Evolutionary conservation across 108 stramenopile genomes (phyloP).

Genomic region (Nitzschia sp.): DNA sequence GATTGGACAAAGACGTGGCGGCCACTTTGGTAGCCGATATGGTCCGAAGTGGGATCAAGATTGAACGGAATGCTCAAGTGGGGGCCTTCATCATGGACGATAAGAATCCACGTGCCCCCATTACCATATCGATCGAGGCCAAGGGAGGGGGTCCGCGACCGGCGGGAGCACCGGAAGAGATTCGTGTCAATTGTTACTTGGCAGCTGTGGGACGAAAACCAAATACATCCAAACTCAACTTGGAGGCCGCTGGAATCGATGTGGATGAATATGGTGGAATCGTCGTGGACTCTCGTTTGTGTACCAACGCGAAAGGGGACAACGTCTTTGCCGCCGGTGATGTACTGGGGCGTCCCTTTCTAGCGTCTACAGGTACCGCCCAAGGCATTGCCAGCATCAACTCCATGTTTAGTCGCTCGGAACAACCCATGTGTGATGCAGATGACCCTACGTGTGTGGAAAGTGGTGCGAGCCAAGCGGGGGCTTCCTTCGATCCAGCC

Average conservation of each 20-base stretch:
- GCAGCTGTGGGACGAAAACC: constrained; percentile 81
- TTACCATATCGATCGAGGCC: constrained; percentile 55
- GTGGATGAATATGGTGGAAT: constrained; percentile 75
- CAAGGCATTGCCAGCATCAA: constrained; percentile 68
- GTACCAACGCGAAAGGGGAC: constrained; percentile 43
- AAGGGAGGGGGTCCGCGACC: constrained; percentile 49
- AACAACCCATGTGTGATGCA: constrained; percentile 10
- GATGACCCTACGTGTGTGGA: constrained; percentile 32
- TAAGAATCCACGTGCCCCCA: constrained; percentile 50
- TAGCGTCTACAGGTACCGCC: constrained; percentile 79
- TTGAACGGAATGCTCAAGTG: constrained; percentile 69
- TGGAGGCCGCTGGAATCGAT: constrained; percentile 63
- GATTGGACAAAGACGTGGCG: constrained; percentile 73
- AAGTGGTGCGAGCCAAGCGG: constrained; percentile 29
- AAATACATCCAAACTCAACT: constrained; percentile 71
- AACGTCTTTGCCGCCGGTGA: constrained; percentile 87
- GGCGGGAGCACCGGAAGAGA: constrained; percentile 35
- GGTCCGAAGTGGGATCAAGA: constrained; percentile 64
- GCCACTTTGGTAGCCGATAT: constrained; percentile 48
- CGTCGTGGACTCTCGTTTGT: constrained; percentile 53
- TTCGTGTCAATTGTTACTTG: constrained; percentile 71
- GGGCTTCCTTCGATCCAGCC: constrained; percentile 69
- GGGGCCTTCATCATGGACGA: constrained; percentile 43
- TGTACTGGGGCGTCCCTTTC: constrained; percentile 76
- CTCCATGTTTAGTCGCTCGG: constrained; percentile 47